phyloP scores from a whole-genome alignment of 306 rosid genomes.

The Vicia villosa region DNA sequence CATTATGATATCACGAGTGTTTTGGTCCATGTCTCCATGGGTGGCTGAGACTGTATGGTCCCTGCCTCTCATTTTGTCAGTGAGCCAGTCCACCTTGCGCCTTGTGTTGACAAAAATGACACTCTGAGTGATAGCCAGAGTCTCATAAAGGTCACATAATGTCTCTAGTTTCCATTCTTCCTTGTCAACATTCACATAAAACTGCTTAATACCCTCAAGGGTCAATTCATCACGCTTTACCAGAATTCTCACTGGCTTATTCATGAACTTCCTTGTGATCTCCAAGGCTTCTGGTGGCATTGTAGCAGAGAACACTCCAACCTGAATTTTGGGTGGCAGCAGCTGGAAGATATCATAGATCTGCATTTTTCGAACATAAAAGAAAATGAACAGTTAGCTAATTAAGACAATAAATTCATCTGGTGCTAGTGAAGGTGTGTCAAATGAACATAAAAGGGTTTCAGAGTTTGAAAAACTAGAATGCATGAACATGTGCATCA shows the following conservation, averaged over 20 bases:
- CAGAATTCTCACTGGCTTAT: constrained; percentile 88
- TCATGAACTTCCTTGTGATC: constrained; percentile 93
- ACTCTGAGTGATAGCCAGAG: constrained; percentile 89
- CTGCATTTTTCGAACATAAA: constrained; percentile 48
- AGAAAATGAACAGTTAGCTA: background rate
- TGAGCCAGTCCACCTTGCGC: constrained; percentile 98
- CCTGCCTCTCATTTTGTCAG: constrained; percentile 89
- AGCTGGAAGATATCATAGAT: constrained; percentile 93
- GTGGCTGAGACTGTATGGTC: constrained; percentile 95
- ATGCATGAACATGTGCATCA: background rate
- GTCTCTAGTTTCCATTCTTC: constrained; percentile 98
- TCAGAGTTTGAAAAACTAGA: background rate
- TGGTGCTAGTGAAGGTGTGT: background rate
- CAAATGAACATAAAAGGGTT: background rate
- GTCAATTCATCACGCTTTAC: constrained; percentile 95
- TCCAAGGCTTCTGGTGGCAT: constrained; percentile 98
- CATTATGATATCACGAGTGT: constrained; percentile 91
- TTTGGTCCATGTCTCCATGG: constrained; percentile 98
- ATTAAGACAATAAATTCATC: background rate
- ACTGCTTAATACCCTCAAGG: constrained; percentile 94
- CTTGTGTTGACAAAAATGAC: constrained; percentile 91
- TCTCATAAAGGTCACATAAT: constrained; percentile 83
- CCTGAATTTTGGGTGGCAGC: constrained; percentile 81
- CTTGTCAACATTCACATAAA: constrained; percentile 78
- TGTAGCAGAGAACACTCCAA: constrained; percentile 95